phyloP scores from a whole-genome alignment of 176 grass and related monocot genomes.

The Triticum dicoccoides region DNA sequence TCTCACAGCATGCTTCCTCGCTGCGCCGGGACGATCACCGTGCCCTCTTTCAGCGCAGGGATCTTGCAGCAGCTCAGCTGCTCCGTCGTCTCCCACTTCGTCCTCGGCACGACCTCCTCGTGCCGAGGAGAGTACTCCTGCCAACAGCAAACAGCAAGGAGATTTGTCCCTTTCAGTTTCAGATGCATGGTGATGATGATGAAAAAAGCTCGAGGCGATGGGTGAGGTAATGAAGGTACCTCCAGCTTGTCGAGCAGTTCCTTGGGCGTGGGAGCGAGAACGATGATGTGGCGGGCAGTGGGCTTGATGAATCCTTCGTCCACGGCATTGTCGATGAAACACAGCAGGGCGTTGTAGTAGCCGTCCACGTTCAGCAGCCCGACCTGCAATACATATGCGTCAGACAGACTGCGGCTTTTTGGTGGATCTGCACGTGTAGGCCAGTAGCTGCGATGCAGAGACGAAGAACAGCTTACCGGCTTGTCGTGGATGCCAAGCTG shows the following conservation, averaged over 20 bases:
- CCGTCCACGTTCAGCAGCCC: conserved; percentile 75
- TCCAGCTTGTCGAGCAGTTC: conserved; percentile 68
- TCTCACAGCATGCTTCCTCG: conserved; percentile 37
- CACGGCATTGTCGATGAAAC: conserved; percentile 70
- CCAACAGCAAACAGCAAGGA: not conserved
- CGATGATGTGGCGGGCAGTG: conserved; percentile 57
- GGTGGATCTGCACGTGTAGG: not conserved
- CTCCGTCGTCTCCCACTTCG: conserved; percentile 42
- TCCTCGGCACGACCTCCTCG: conserved; percentile 35
- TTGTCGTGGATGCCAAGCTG: conserved; percentile 78
- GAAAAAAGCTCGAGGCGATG: not conserved
- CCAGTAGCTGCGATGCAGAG: not conserved
- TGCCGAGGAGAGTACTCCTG: conserved; percentile 54
- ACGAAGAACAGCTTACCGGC: conserved; percentile 31
- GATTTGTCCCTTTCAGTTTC: not conserved
- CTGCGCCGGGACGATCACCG: conserved; percentile 21
- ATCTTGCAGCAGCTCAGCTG: conserved; percentile 43
- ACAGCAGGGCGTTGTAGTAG: conserved; percentile 57
- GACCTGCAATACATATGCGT: conserved; percentile 30
- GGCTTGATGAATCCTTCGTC: conserved; percentile 73
- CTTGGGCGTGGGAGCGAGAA: conserved; percentile 49
- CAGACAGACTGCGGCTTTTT: not conserved
- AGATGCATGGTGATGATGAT: not conserved
- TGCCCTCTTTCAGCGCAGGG: conserved; percentile 26
- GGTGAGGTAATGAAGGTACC: not conserved